Percentiles rank a stretch among this genome's conserved stretches.
These are phyloP conservation scores for Panicum hallii DNA, from an alignment of 202 grass and related monocot species.

Conservation along the genomic window DNA sequence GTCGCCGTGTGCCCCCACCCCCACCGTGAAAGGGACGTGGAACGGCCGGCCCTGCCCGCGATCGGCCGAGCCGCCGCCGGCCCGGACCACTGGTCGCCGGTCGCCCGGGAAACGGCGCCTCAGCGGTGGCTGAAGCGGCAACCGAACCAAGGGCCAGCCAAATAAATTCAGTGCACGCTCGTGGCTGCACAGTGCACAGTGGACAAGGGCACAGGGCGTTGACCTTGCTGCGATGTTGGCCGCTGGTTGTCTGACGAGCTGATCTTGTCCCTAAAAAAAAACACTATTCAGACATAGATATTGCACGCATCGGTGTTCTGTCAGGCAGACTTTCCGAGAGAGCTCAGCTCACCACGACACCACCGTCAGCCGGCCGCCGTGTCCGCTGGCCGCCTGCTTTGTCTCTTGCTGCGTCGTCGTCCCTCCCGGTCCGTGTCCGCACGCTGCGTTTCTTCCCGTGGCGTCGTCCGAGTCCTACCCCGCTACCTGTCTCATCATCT, in stretches of 20 bases:
- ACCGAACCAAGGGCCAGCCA: too few relatives aligned
- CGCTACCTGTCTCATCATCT: too few relatives aligned
- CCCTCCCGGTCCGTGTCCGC: neutral
- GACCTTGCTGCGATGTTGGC: neutral
- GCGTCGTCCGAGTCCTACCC: slow-evolving; percentile 23
- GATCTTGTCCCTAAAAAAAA: too few relatives aligned
- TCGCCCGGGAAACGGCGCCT: neutral
- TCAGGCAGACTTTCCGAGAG: neutral
- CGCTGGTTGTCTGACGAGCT: too few relatives aligned
- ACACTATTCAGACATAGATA: too few relatives aligned
- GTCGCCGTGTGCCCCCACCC: too few relatives aligned
- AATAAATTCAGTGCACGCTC: neutral
- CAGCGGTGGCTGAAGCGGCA: neutral
- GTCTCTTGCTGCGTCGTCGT: neutral
- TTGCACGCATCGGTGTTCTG: neutral
- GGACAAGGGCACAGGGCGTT: neutral
- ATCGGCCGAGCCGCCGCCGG: too few relatives aligned
- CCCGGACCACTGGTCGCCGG: too few relatives aligned
- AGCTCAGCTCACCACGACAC: neutral
- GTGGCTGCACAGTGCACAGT: neutral
- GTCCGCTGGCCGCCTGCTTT: neutral
- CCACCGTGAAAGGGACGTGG: neutral
- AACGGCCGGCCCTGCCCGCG: neutral
- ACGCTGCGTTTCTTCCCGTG: neutral
- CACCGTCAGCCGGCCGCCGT: neutral